These are phyloP conservation scores for Remersonia thermophila DNA, from an alignment of 2,329 filamentous ascomycete genomes.

Conservation along the genomic window DNA sequence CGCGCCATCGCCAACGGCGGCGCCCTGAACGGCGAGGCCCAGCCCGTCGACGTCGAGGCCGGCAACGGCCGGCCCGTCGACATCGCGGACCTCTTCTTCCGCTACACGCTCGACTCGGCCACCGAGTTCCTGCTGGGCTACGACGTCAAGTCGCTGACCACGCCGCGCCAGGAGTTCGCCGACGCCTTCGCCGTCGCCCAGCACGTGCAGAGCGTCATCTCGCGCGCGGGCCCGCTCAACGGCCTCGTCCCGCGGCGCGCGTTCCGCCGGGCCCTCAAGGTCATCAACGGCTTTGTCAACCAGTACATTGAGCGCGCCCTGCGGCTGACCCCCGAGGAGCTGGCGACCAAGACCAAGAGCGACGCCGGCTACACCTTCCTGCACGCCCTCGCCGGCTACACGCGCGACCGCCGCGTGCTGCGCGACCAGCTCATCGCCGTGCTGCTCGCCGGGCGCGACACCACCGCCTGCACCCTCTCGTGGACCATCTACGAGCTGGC, in stretches of 20 bases:
- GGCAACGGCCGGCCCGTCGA: slow-evolving; percentile 54
- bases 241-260: slow-evolving; percentile 48
- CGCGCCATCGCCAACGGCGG: slow-evolving; percentile 49
- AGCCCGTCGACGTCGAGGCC: slow-evolving; percentile 50
- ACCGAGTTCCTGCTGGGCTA: slow-evolving; percentile 79
- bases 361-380: slow-evolving; percentile 72
- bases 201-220: slow-evolving; percentile 55
- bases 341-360: slow-evolving; percentile 59
- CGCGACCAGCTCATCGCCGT: slow-evolving; percentile 77
- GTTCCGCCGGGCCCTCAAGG: slow-evolving; percentile 52
- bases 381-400: slow-evolving; percentile 72
- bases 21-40: slow-evolving; percentile 44
- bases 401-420: slow-evolving; percentile 56
- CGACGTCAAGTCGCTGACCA: slow-evolving; percentile 52
- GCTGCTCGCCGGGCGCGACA: slow-evolving; percentile 76
- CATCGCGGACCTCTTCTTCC: slow-evolving; percentile 66
- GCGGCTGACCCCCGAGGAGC: slow-evolving; percentile 54
- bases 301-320: slow-evolving; percentile 67
- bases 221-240: slow-evolving; percentile 52
- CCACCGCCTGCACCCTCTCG: slow-evolving; percentile 68
- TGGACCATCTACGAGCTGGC: slow-evolving; percentile 77
- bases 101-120: slow-evolving; percentile 72
- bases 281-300: slow-evolving; percentile 65
- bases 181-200: slow-evolving; percentile 72
- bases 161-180: slow-evolving; percentile 57